phyloP scores from a whole-genome alignment of 73 alveolate species.

The Tetrahymena thermophila region DNA sequence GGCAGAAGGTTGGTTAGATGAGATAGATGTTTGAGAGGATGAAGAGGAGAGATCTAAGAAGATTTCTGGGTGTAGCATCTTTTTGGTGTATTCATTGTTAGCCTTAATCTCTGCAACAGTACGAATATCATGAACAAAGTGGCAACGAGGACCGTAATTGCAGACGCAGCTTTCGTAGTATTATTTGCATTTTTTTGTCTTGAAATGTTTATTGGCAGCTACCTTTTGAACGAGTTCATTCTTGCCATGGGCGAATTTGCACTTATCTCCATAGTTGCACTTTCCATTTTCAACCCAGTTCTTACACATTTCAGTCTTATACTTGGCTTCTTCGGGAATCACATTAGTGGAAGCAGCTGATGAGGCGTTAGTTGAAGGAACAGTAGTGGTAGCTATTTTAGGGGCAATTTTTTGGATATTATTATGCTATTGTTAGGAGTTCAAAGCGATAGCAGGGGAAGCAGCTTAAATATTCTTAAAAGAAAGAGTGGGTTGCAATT shows the following conservation, averaged over 20 bases:
- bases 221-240: conserved; percentile 65
- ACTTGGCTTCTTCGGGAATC: conserved; percentile 48
- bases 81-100: neutral
- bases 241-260: conserved; percentile 92
- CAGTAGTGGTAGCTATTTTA: neutral
- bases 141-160: conserved; percentile 86
- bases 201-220: conserved; percentile 62
- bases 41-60: neutral
- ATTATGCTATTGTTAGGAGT: neutral
- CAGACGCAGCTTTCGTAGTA: conserved; percentile 52
- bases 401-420: neutral
- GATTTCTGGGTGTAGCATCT: neutral
- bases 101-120: conserved; percentile 55
- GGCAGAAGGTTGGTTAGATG: neutral
- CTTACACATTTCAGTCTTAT: conserved; percentile 92
- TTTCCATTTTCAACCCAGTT: conserved; percentile 84
- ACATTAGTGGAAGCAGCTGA: neutral
- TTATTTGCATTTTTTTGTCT: conserved; percentile 64
- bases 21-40: neutral
- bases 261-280: conserved; percentile 83
- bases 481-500: neutral
- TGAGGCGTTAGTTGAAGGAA: neutral
- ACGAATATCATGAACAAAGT: conserved; percentile 84
- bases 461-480: neutral
- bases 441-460: neutral